Conservation (phyloP, 1,139 yeast genomes). For the Barnettozyma hawaiiensis region DNA sequence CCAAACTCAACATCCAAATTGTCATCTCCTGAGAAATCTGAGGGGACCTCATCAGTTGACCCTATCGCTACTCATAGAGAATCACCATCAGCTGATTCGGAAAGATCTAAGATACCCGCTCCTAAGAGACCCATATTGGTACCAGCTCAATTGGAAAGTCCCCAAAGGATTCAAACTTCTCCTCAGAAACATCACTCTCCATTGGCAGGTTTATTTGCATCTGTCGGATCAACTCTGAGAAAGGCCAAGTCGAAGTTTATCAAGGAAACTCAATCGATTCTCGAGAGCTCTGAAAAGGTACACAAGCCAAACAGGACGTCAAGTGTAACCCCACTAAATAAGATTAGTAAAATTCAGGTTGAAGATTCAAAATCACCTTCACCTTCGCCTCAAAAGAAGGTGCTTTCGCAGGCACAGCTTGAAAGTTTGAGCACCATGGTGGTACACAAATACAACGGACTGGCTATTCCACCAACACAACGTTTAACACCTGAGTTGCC, state of each 20-base stretch:
- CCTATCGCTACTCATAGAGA: background rate
- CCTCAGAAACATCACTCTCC: constrained; percentile 18
- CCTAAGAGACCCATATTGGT: constrained; percentile 4
- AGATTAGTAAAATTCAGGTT: background rate
- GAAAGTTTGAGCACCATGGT: constrained; percentile 25
- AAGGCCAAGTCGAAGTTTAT: constrained; percentile 20
- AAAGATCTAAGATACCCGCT: background rate
- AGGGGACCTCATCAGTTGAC: background rate
- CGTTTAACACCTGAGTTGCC: constrained; percentile 3
- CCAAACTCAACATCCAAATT: constrained; percentile 9
- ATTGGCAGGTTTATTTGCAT: constrained; percentile 20
- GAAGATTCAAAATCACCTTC: background rate
- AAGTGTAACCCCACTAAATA: background rate
- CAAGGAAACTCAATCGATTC: constrained; percentile 14
- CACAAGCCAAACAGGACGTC: constrained; percentile 6
- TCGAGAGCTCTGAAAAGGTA: constrained; percentile 8
- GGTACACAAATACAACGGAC: constrained; percentile 24
- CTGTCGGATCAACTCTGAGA: constrained; percentile 23
- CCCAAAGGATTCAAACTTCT: constrained; percentile 4
- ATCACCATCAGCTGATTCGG: background rate
- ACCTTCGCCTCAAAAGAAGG: constrained; percentile 5
- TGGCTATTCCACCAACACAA: background rate
- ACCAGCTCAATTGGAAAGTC: constrained; percentile 10
- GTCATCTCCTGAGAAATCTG: constrained; percentile 4
- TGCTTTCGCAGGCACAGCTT: background rate